These are phyloP conservation scores for Sporopachydermia quercuum DNA, from an alignment of 805 yeast species.

Conservation along the genomic window DNA sequence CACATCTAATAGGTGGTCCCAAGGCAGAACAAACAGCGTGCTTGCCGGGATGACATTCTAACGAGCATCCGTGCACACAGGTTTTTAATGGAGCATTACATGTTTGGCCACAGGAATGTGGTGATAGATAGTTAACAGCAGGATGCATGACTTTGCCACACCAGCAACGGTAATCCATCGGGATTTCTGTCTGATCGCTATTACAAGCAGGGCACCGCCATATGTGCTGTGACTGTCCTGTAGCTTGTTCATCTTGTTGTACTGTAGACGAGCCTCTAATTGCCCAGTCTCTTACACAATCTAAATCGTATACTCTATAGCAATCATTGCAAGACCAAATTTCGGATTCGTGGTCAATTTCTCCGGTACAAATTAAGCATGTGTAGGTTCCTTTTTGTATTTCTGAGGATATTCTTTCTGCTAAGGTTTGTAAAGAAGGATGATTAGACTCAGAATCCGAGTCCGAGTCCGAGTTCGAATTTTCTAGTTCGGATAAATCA, in stretches of 20 bases:
- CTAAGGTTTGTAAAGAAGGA: constrained; percentile 13
- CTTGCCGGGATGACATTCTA: constrained; percentile 80
- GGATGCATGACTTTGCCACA: constrained; percentile 73
- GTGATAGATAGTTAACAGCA: constrained; percentile 35
- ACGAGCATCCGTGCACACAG: constrained; percentile 64
- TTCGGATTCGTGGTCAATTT: constrained; percentile 46
- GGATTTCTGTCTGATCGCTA: constrained; percentile 28
- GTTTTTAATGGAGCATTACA: constrained; percentile 40
- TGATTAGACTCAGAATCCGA: constrained; percentile 9
- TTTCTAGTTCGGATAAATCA: no score
- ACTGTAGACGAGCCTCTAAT: constrained; percentile 34
- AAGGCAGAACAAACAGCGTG: constrained; percentile 71
- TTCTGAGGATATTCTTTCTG: constrained; percentile 32
- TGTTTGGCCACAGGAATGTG: constrained; percentile 83
- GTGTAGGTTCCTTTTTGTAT: constrained; percentile 55
- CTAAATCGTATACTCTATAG: constrained; percentile 70
- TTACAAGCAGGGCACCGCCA: constrained; percentile 90
- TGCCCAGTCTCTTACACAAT: constrained; percentile 84
- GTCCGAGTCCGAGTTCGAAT: constrained; percentile 9
- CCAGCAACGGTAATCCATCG: constrained; percentile 65
- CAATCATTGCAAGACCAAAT: constrained; percentile 76
- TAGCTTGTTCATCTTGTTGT: constrained; percentile 30
- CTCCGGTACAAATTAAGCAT: constrained; percentile 82
- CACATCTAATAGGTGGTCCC: constrained; percentile 56
- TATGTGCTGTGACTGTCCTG: constrained; percentile 26